Percentiles rank a stretch among this genome's conserved stretches.
These are phyloP conservation scores for Phyllosticta paracitricarpa DNA, from an alignment of 2,329 filamentous ascomycete genomes.

Conservation along the genomic window DNA sequence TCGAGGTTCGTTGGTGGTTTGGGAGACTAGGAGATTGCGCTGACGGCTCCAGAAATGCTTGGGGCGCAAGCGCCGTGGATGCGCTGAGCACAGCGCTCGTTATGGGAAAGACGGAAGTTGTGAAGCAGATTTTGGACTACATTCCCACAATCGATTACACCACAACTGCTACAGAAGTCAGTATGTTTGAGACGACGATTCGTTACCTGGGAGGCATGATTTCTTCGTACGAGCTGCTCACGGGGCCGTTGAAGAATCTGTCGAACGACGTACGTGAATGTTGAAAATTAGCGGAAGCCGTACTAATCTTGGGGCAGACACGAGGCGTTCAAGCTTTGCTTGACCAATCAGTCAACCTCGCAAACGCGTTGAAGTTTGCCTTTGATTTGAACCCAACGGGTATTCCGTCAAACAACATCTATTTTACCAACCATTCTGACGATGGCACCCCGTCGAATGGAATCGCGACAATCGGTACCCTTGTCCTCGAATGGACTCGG, in stretches of 20 bases:
- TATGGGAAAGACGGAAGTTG: conserved; percentile 59
- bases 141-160: conserved; percentile 64
- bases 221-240: conserved; percentile 65
- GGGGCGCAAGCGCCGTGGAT: conserved; percentile 77
- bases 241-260: conserved; percentile 50
- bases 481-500: conserved; percentile 77
- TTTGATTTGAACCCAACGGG: conserved; percentile 59
- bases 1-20: conserved; percentile 47
- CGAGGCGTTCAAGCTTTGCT: conserved; percentile 43
- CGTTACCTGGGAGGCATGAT: conserved; percentile 75
- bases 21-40: not conserved
- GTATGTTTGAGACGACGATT: conserved; percentile 84
- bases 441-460: conserved; percentile 52
- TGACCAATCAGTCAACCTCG: conserved; percentile 56
- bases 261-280: conserved; percentile 29
- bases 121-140: conserved; percentile 60
- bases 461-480: conserved; percentile 64
- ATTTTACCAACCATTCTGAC: conserved; percentile 43
- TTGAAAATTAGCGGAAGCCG: not conserved
- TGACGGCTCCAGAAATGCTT: conserved; percentile 53
- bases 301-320: not conserved
- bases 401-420: conserved; percentile 60
- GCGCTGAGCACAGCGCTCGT: conserved; percentile 69
- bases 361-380: conserved; percentile 62
- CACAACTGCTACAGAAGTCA: conserved; percentile 48